Percentiles rank a stretch among this genome's conserved stretches.
Evolutionary conservation across 2,329 filamentous ascomycete species (phyloP).

Genomic region (Colletotrichum godetiae): DNA sequence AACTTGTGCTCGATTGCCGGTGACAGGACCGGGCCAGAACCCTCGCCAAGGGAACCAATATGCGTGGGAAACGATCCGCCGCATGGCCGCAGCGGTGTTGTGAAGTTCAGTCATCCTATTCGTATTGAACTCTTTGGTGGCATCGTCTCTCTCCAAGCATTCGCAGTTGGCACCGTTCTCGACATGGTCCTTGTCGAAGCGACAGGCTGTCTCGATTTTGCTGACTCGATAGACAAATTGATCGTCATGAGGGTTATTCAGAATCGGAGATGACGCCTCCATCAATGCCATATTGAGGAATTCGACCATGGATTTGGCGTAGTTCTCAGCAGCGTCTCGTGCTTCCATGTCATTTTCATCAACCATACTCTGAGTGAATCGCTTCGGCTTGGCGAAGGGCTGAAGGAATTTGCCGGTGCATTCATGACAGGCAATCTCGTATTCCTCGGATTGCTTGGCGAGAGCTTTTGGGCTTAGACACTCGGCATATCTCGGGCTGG

Average conservation of each 20-base stretch:
- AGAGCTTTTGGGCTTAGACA: conserved; percentile 17
- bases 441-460: background rate
- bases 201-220: conserved; percentile 30
- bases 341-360: background rate
- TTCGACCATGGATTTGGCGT: conserved; percentile 4
- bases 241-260: background rate
- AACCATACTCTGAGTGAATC: no score
- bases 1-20: no score
- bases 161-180: background rate
- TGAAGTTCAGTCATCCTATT: conserved; percentile 14
- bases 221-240: background rate
- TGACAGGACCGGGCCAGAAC: background rate
- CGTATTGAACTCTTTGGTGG: background rate
- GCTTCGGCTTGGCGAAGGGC: background rate
- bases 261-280: no score
- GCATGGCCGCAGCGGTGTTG: conserved; percentile 23
- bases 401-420: conserved; percentile 28
- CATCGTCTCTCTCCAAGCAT: background rate
- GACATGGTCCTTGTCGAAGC: conserved; percentile 30
- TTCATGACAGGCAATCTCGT: conserved; percentile 3
- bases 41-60: conserved; percentile 12
- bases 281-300: conserved; percentile 5
- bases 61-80: background rate
- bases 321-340: conserved; percentile 1
- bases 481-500: conserved; percentile 20